Base-by-base conservation (phyloP, 352 stramenopile genomes). In the Phytophthora agathidicida region DNA sequence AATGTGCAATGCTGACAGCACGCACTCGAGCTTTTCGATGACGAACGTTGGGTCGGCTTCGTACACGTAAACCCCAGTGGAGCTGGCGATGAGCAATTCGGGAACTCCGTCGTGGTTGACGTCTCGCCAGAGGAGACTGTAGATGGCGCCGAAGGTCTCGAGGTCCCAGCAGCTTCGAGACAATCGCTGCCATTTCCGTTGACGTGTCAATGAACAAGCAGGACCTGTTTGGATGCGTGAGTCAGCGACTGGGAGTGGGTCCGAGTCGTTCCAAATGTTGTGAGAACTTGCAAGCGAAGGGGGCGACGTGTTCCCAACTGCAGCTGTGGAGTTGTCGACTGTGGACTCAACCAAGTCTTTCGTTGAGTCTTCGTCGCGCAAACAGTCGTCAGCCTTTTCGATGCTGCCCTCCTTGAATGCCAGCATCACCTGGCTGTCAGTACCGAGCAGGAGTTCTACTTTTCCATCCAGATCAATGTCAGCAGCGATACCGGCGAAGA, bases 381-480 rank as follows among this genome's bases (percentile, higher is more conserved):
- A n/a, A n/a, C n/a, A n/a, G n/a, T n/a, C 22, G 0, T 31, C 32
- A 17, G 24, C 17, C 3, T 26, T 9, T 8, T 54, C 8, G 23
- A 26, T 35, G 20, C 3, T 43, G 35, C 33, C 8, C 30, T 62
- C 22, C 49, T 88, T 83, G 64, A 88, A 93, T 3, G 79, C 80
- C 5, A 91, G 47, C 16, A 89, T 56, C 3, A 75, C 49, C 44
- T 88, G 66, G 19, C 77, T 60, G 45, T 90, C 80, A 3, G 83
- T 91, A 20, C 83, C 83, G 3, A 93, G 28, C 24, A 93, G 31
- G 1, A 93, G 35, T 41, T 91, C 80, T 22, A 72, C 47, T 10
- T 77, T 33, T 30, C 83, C 83, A 42, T 93, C 80, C 64, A 89
- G 33, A 26, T 91, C 77, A 32, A 91, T 73, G 30, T 93, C 83